phyloP scores from a whole-genome alignment of 2,329 filamentous ascomycete genomes.

The Hymenoscyphus repandus region DNA sequence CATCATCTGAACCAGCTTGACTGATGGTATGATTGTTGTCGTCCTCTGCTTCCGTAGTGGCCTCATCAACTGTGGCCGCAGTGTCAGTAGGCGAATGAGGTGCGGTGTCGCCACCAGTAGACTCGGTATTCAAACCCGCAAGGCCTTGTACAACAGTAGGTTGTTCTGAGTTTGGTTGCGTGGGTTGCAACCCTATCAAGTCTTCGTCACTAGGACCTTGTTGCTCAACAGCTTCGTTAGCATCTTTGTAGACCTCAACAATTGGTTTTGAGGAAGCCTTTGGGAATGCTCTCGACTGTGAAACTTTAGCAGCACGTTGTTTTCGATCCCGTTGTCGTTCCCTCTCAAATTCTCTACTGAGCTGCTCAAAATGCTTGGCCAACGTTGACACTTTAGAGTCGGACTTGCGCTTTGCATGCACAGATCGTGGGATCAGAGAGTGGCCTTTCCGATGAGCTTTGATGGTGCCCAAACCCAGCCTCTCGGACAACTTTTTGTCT shows the following conservation, averaged over 20 bases:
- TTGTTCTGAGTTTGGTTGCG: slow-evolving; percentile 29
- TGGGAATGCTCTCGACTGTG: slow-evolving; percentile 74
- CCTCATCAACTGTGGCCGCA: slow-evolving; percentile 25
- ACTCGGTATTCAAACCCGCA: slow-evolving; percentile 23
- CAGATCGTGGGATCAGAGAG: slow-evolving; percentile 87
- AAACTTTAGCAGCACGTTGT: slow-evolving; percentile 71
- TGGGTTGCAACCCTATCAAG: slow-evolving; percentile 32
- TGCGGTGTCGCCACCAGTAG: slow-evolving; percentile 10
- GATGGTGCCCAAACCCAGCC: slow-evolving; percentile 59
- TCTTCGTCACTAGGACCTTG: slow-evolving; percentile 63
- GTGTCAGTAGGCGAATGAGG: slow-evolving; percentile 28
- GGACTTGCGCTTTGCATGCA: slow-evolving; percentile 59
- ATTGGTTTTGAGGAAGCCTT: slow-evolving; percentile 91
- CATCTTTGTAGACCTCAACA: slow-evolving; percentile 91
- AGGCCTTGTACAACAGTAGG: slow-evolving; percentile 29
- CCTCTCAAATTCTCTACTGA: slow-evolving; percentile 86
- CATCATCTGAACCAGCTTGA: slow-evolving; percentile 63
- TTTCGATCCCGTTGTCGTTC: slow-evolving; percentile 83
- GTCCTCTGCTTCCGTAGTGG: slow-evolving; percentile 36
- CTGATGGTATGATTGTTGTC: slow-evolving; percentile 43
- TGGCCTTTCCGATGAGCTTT: slow-evolving; percentile 54
- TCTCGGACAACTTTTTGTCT: slow-evolving; percentile 72
- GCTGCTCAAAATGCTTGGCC: slow-evolving; percentile 91
- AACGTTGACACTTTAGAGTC: slow-evolving; percentile 82
- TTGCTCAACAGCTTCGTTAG: slow-evolving; percentile 87